Base-by-base conservation (phyloP, 805 yeast genomes). In the Ogataea kodamae region DNA sequence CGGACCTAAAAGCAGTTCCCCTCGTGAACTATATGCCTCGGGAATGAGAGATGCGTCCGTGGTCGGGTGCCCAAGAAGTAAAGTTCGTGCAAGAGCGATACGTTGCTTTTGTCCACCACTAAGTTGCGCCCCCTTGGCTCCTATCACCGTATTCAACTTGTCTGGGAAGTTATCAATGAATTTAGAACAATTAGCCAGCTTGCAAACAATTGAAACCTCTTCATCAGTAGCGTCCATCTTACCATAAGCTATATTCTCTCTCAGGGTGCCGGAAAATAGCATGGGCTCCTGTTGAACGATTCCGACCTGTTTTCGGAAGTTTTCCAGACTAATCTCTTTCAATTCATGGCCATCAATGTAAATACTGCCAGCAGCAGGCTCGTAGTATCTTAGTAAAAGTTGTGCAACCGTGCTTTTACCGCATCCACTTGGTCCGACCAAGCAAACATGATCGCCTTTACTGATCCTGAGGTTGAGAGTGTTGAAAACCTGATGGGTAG, bases 391-490 rank as follows among this genome's bases (percentile, higher is more conserved):
- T 47, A 89, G 61, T 27, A 90, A 61, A 33, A 90, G 62, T 33
- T 89, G 85, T 5, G 89, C 72, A 3, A 90, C 75, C 0, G 97
- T 89, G 11, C 95, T 85, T 57, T 90, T 90, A 16, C 97, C 97
- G 41, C 95, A 84, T 2, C 97, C 97, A 20, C 94, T 81, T n/a
- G 96, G 96, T 2, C 97, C 97, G 11, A 89, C 97, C 39, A 90
- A 74, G 55, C 97, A 89, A 10, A 89, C 78, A 49, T 90, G 90
- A 47, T 86, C 89, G 9, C 97, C 97, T 20, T 83, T 77, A 10
- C 65, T 56, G 27, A 90, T 78, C 2, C 62, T 67, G 37, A 90
- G 65, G 44, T 74, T 67, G 35, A 89, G 60, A 14, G 72, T 63
- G 2, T 64, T 49, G 60, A 90, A 87, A 15, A 90, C 81, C 12